A percentile compares a stretch with the other conserved stretches of the same genome.
phyloP scores from a whole-genome alignment of 169 alveolate genomes.

The Eimeria tenella region DNA sequence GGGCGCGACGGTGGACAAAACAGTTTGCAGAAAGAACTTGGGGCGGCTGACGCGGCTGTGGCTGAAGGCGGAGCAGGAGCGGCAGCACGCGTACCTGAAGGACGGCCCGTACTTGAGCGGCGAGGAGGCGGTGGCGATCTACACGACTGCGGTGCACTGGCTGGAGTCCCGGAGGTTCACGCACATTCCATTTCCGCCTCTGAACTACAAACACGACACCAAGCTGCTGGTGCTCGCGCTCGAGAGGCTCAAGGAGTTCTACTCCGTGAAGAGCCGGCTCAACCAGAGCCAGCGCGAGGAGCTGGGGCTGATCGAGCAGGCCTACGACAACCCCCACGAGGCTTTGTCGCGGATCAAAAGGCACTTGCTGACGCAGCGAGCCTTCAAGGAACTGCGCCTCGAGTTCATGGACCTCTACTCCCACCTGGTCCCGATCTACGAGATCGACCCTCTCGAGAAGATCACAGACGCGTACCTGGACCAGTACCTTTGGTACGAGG shows the following conservation, averaged over 20 bases:
- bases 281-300: slow-evolving; percentile 99
- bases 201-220: slow-evolving; percentile 99
- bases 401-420: slow-evolving; percentile 99
- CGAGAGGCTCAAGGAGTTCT: slow-evolving; percentile 99
- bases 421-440: slow-evolving; percentile 99
- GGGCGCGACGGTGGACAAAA: slow-evolving; percentile 99
- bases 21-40: slow-evolving; percentile 99
- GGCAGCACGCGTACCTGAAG: slow-evolving; percentile 99
- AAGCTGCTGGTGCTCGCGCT: slow-evolving; percentile 98
- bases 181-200: slow-evolving; percentile 99
- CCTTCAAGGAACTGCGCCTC: slow-evolving; percentile 98
- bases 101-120: slow-evolving; percentile 99
- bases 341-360: slow-evolving; percentile 99
- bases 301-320: slow-evolving; percentile 99
- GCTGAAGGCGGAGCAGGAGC: slow-evolving; percentile 94
- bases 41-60: slow-evolving; percentile 99
- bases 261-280: slow-evolving; percentile 96
- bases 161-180: slow-evolving; percentile 98
- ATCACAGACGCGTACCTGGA: slow-evolving; percentile 99
- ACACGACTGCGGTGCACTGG: slow-evolving; percentile 99
- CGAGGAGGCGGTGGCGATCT: slow-evolving; percentile 99
- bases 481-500: slow-evolving; percentile 99
- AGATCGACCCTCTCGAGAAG: slow-evolving; percentile 99
- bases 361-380: slow-evolving; percentile 98
- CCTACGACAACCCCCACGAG: slow-evolving; percentile 99